These are phyloP conservation scores for Conticribra weissflogii DNA, from an alignment of 108 stramenopile genomes.

Conservation along the genomic window DNA sequence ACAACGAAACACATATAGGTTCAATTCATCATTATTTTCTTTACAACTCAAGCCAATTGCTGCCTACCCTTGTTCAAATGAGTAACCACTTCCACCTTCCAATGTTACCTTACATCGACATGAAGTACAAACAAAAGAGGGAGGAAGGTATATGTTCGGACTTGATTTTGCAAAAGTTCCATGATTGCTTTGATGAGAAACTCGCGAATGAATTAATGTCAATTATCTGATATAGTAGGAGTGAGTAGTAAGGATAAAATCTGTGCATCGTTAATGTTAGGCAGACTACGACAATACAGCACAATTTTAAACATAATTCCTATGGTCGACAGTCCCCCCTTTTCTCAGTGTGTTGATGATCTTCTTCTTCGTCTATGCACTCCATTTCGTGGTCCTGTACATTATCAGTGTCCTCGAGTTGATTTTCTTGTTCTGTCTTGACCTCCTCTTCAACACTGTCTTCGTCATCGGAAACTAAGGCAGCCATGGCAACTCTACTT, in stretches of 20 bases:
- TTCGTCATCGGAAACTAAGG: slow-evolving; percentile 46
- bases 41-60: slow-evolving; percentile 5
- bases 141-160: slow-evolving; percentile 5
- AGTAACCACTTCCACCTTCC: slow-evolving; percentile 1
- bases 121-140: slow-evolving; percentile 17
- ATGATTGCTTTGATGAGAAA: slow-evolving; percentile 20
- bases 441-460: slow-evolving; percentile 39
- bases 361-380: too few relatives aligned
- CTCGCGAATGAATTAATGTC: neutral
- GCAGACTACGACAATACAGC: too few relatives aligned
- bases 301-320: too few relatives aligned
- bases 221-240: too few relatives aligned
- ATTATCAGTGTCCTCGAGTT: slow-evolving; percentile 11
- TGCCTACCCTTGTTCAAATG: slow-evolving; percentile 5
- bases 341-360: too few relatives aligned
- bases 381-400: too few relatives aligned
- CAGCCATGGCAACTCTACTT: slow-evolving; percentile 41
- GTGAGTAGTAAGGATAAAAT: too few relatives aligned
- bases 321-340: too few relatives aligned
- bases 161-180: slow-evolving; percentile 4
- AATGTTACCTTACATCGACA: slow-evolving; percentile 16
- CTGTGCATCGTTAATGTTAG: too few relatives aligned
- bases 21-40: slow-evolving; percentile 9
- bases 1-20: neutral
- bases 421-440: slow-evolving; percentile 28